Evolutionary conservation across 805 yeast species (phyloP), one percentile per base, ranked within the genome.

Genomic region (Sungouiella thailandica): DNA sequence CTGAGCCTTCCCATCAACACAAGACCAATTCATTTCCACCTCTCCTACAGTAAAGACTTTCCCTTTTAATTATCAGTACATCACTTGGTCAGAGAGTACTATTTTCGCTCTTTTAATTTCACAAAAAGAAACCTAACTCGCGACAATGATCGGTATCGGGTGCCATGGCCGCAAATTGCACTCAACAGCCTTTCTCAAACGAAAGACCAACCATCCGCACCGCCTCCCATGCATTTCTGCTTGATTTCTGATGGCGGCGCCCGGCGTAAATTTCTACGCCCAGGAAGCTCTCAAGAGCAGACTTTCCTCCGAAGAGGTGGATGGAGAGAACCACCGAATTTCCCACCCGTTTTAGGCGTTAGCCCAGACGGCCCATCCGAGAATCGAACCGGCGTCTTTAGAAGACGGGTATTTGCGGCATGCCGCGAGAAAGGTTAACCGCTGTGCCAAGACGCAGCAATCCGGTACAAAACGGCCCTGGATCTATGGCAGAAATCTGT

Each of bases 61-160:
- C n/a, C n/a, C n/a, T n/a, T n/a, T n/a, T n/a, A n/a, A n/a, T n/a
- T n/a, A n/a, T n/a, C n/a, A n/a, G n/a, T n/a, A n/a, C n/a, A n/a
- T n/a, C n/a, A n/a, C n/a, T n/a, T n/a, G n/a, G n/a, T n/a, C n/a
- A n/a, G n/a, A n/a, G n/a, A n/a, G n/a, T n/a, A n/a, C n/a, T n/a
- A n/a, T n/a, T n/a, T n/a, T n/a, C n/a, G n/a, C 13, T 11, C 25
- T 13, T 23, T n/a, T 13, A 10, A 13, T 23, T n/a, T 11, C 25
- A 5, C 25, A 31, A 50, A 41, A 44, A 46, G 41, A 44, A 58
- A 53, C 64, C 62, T 54, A 31, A 55, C 76, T 62, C 69, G 54
- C 52, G 60, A 61, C 73, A 68, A 62, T 72, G 73, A 72, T 72
- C 78, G 78, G 78, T 72, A 72, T 72, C 78, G 78, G 70, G 78